Conservation (phyloP, 768 basidiomycete species). For the Xerocomus spinulosus region DNA sequence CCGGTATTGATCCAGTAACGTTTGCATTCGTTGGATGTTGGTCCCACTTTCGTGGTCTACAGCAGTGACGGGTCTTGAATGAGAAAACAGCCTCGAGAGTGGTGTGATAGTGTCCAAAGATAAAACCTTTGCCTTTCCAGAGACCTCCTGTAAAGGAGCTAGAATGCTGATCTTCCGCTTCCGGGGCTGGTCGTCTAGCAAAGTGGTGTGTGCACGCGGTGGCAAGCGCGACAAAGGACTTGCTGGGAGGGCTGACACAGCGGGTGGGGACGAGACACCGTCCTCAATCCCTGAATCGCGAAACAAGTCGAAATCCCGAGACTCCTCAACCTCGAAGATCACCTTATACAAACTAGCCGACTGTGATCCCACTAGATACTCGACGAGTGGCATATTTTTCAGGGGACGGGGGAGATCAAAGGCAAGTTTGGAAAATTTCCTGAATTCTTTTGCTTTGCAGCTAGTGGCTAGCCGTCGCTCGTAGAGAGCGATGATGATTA, state of each 20-base stretch:
- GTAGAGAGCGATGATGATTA: conserved; percentile 72
- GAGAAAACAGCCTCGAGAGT: conserved; percentile 25
- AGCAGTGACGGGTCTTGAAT: conserved; percentile 16
- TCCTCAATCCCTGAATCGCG: conserved; percentile 45
- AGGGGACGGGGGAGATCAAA: conserved; percentile 70
- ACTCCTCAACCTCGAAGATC: conserved; percentile 68
- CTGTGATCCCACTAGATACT: conserved; percentile 69
- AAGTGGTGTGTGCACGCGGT: neutral
- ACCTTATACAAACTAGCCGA: conserved; percentile 68
- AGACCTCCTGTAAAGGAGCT: conserved; percentile 25
- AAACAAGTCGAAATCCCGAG: conserved; percentile 46
- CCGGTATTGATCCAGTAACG: conserved; percentile 57
- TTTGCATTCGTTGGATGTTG: conserved; percentile 53
- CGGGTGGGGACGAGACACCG: conserved; percentile 6
- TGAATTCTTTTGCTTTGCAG: conserved; percentile 45
- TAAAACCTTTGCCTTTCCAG: conserved; percentile 28
- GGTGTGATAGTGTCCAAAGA: conserved; percentile 28
- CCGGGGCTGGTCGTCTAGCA: conserved; percentile 12
- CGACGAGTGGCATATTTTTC: conserved; percentile 69
- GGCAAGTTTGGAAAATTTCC: conserved; percentile 48
- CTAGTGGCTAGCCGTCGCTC: conserved; percentile 65
- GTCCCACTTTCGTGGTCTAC: conserved; percentile 35
- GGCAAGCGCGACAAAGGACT: conserved; percentile 10
- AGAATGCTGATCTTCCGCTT: conserved; percentile 27
- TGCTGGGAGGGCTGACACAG: conserved; percentile 7